A percentile compares a stretch with the other conserved stretches of the same genome.
These are phyloP conservation scores for Hondaea fermentalgiana DNA, from an alignment of 108 stramenopile genomes.

Conservation along the genomic window DNA sequence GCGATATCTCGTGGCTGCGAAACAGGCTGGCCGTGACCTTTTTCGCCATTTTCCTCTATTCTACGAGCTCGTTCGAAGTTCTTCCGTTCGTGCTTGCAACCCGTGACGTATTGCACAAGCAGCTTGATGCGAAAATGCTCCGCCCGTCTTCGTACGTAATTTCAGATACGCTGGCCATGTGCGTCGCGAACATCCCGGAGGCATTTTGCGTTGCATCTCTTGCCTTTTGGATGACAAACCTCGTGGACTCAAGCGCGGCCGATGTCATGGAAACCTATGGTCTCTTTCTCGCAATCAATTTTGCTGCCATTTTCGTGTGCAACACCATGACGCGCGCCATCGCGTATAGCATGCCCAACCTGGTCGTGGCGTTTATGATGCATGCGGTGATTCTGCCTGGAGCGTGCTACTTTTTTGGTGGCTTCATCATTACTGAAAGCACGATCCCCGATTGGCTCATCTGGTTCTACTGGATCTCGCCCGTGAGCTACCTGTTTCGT, in stretches of 20 bases:
- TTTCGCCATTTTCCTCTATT: not conserved
- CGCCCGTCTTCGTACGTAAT: slow-evolving; percentile 40
- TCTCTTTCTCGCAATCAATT: not conserved
- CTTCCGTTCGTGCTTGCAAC: slow-evolving; percentile 32
- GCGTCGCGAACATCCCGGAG: not conserved
- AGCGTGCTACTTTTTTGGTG: slow-evolving; percentile 35
- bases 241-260: not conserved
- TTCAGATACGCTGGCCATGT: not conserved
- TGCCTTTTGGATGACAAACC: not conserved
- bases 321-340: slow-evolving; percentile 3
- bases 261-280: not conserved
- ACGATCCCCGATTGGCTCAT: not conserved
- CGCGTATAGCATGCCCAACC: slow-evolving; percentile 27
- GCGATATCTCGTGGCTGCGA: not conserved
- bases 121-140: slow-evolving; percentile 68
- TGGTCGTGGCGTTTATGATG: slow-evolving; percentile 25
- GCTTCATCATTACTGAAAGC: slow-evolving; percentile 30
- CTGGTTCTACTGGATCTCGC: not conserved
- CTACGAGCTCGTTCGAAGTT: not conserved
- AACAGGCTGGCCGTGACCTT: not conserved
- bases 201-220: not conserved
- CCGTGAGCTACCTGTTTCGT: not conserved
- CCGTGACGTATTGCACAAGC: slow-evolving; percentile 71
- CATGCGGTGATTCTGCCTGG: slow-evolving; percentile 22
- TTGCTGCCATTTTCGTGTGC: not conserved